phyloP scores from a whole-genome alignment of 1,139 yeast species.

The Hansenula anomala region DNA sequence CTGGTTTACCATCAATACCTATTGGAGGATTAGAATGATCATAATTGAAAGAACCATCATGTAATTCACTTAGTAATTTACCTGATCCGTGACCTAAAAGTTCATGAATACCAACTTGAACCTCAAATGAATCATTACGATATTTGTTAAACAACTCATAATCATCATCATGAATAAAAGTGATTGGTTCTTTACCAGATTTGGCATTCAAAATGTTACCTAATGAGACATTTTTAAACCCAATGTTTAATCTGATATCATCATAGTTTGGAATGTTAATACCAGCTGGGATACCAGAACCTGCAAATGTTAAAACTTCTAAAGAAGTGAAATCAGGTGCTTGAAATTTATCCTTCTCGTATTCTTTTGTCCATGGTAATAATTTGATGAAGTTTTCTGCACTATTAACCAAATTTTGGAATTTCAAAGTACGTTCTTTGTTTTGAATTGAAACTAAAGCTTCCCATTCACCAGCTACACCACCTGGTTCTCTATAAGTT shows the following conservation, averaged over 20 bases:
- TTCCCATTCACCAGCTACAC: conserved; percentile 93
- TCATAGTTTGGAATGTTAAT: conserved; percentile 91
- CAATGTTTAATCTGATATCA: conserved; percentile 75
- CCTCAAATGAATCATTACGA: conserved; percentile 82
- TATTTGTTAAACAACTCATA: conserved; percentile 60
- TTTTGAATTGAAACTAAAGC: conserved; percentile 91
- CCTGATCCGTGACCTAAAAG: conserved; percentile 92
- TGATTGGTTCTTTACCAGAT: conserved; percentile 64
- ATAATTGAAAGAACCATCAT: conserved; percentile 65
- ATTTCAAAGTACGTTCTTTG: conserved; percentile 78
- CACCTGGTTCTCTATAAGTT: conserved; percentile 88
- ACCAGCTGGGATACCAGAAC: conserved; percentile 89
- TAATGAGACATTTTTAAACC: conserved; percentile 84
- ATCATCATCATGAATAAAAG: conserved; percentile 53
- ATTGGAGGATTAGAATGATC: conserved; percentile 56
- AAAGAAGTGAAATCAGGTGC: conserved; percentile 91
- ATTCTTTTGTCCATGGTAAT: conserved; percentile 73
- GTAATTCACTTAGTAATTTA: conserved; percentile 63
- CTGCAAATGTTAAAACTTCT: conserved; percentile 86
- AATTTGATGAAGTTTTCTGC: conserved; percentile 61
- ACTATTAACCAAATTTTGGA: conserved; percentile 58
- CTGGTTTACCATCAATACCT: conserved; percentile 52
- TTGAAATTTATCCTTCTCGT: conserved; percentile 79
- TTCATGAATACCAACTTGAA: conserved; percentile 90
- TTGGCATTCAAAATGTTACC: conserved; percentile 81